Conservation (phyloP, 2,329 filamentous ascomycete species). For the Fusarium sp. region DNA sequence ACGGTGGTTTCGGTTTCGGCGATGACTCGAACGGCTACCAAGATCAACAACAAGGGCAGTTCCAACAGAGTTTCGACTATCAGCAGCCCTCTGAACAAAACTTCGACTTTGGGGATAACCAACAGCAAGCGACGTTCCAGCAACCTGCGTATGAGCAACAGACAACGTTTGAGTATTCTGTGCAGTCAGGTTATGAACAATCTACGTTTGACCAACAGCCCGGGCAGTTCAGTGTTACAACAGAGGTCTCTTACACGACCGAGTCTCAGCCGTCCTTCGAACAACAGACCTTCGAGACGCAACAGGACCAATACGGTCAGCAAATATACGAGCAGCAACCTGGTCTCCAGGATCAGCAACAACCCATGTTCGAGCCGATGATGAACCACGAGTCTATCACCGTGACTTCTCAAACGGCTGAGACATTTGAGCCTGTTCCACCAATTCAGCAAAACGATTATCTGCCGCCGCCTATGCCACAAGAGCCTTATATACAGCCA, state of each 20-base stretch:
- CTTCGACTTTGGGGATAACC: neutral
- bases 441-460: constrained; percentile 4
- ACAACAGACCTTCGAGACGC: constrained; percentile 7
- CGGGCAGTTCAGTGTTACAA: constrained; percentile 6
- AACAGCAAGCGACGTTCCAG: constrained; percentile 16
- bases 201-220: constrained; percentile 18
- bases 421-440: neutral
- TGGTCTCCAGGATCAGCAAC: constrained; percentile 17
- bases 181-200: constrained; percentile 13
- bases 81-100: constrained; percentile 23
- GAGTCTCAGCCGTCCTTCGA: constrained; percentile 4
- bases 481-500: constrained; percentile 1
- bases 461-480: neutral
- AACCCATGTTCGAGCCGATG: constrained; percentile 2
- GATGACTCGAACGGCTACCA: constrained; percentile 4
- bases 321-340: constrained; percentile 24
- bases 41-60: constrained; percentile 27
- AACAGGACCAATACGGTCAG: constrained; percentile 20
- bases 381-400: neutral
- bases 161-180: constrained; percentile 9
- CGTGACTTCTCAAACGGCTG: neutral
- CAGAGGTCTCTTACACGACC: constrained; percentile 8
- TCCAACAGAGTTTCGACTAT: constrained; percentile 23
- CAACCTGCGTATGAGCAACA: constrained; percentile 29
- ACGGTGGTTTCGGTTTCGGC: neutral